Evolutionary conservation across 257 asterid species (phyloP), one percentile per base, ranked within the genome.

Genomic region (Thymus quinquecostatus): DNA sequence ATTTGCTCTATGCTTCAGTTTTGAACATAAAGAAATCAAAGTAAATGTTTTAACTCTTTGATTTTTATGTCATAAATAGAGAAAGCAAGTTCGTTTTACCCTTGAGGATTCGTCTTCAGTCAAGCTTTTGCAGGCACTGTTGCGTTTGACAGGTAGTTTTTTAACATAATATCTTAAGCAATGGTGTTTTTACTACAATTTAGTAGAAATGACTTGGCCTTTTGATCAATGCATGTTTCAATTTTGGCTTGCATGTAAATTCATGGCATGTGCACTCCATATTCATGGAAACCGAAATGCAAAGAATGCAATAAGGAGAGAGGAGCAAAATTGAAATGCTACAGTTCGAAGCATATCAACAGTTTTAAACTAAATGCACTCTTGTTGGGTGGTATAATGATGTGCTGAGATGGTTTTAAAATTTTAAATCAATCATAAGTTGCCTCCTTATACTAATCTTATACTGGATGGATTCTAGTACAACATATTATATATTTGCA

Each of bases 61-160:
- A 51, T 32, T 78, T 75, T 76, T 51, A 34, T 72, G 34, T 58
- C 53, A 36, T 68, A 74, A 40, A 68, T 60, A 90, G 90, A 82
- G 81, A 64, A 87, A 68, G 75, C 78, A 86, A 69, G 69, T 75
- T 63, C 44, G 2, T 32, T 66, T 79, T 56, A 58, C 71, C 43
- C 61, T 67, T 76, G 88, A 80, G 72, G 86, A 71, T 72, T 47
- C 87, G 53, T 73, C 72, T 74, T 81, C 80, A 72, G 59, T 88
- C 80, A 79, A 78, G 80, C 97, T 95, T 74, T 67, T 92, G 87
- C 80, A 50, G 77, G 91, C 84, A 21, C 78, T 95, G 83, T 36
- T 88, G 57, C 71, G 69, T 60, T 89, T 96, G 97, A 63, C 89
- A 74, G 91, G 96, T 90, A 77, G 74, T 21, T 36, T 8, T 51